Evolutionary conservation across 345 rosid species (phyloP), one percentile per base, ranked within the genome.

Genomic region (Lepidium sativum): DNA sequence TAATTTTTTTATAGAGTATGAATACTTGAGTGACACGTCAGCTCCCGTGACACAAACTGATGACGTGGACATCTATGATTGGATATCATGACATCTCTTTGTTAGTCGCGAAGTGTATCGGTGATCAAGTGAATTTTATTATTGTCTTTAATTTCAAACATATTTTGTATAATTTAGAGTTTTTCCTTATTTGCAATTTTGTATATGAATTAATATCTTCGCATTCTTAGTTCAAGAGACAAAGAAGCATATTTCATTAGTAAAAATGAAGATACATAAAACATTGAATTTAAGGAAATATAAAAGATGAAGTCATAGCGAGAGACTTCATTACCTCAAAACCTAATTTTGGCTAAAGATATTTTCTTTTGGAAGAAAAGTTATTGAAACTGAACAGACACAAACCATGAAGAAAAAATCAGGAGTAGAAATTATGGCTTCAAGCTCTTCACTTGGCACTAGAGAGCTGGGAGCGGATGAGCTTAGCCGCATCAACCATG

Each of bases 401-500:
- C 76, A 72, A 65, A 65, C 60, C 66, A 65, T n/a, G 29, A 9
- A 38, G 65, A 69, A 51, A 51, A 69, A 34, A 48, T 31, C 23
- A 9, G 20, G 13, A 29, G 39, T 47, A 18, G 12, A 43, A 39
- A 16, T 17, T 51, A 58, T 55, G 32, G 60, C 78, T 49, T 31
- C 51, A 48, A 45, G 33, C 54, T 21, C 67, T 72, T 91, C 84
- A 92, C 86, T 92, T 85, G 79, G 95, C 80, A 49, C 92, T 86
- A 34, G 84, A 77, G 16, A 92, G 98, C 78, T 89, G 77, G 60
- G 91, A 78, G 62, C 97, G 97, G 84, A 89, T 91, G 54, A 80
- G 79, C 83, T 92, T 89, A 54, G 95, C 92, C 0, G 98, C 96
- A 1, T 83, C 88, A 67, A 89, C 98, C 98, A 89, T 86, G 88